These are phyloP conservation scores for Anthracocystis setariae DNA, from an alignment of 1,284 basidiomycete genomes.

Conservation along the genomic window DNA sequence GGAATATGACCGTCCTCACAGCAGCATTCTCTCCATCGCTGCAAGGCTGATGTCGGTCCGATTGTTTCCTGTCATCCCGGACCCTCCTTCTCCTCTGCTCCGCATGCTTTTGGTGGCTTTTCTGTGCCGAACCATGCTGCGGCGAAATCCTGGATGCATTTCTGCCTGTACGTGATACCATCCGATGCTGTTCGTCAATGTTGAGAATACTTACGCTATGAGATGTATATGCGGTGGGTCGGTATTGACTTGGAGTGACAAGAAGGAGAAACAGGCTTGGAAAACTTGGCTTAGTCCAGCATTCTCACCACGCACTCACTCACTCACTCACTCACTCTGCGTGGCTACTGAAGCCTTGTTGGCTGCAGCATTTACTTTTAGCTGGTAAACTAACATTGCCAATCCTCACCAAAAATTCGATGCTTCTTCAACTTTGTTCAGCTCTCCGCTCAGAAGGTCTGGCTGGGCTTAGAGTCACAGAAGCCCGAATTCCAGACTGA, in stretches of 20 bases:
- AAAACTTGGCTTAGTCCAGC: constrained; percentile 1
- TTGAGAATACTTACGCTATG: constrained; percentile 44
- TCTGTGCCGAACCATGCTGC: background rate
- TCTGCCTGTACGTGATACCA: background rate
- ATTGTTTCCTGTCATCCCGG: too few species aligned
- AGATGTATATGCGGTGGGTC: constrained; percentile 46
- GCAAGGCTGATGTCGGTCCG: too few species aligned
- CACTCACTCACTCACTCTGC: background rate
- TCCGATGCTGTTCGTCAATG: background rate
- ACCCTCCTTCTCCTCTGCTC: background rate
- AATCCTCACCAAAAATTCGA: background rate
- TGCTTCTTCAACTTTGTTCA: too few species aligned
- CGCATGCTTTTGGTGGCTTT: background rate
- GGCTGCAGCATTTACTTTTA: background rate
- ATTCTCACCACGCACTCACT: background rate
- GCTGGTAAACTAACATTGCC: constrained; percentile 26
- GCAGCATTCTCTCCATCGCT: too few species aligned
- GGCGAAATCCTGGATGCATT: background rate
- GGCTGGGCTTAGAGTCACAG: too few species aligned
- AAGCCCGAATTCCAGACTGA: too few species aligned
- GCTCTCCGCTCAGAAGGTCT: too few species aligned
- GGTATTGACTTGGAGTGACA: constrained; percentile 32
- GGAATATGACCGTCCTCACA: too few species aligned
- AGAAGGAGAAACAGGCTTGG: constrained; percentile 15
- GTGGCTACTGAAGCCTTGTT: background rate